phyloP scores from a whole-genome alignment of 2,329 filamentous ascomycete genomes.

The Trichophyton mentagrophytes region DNA sequence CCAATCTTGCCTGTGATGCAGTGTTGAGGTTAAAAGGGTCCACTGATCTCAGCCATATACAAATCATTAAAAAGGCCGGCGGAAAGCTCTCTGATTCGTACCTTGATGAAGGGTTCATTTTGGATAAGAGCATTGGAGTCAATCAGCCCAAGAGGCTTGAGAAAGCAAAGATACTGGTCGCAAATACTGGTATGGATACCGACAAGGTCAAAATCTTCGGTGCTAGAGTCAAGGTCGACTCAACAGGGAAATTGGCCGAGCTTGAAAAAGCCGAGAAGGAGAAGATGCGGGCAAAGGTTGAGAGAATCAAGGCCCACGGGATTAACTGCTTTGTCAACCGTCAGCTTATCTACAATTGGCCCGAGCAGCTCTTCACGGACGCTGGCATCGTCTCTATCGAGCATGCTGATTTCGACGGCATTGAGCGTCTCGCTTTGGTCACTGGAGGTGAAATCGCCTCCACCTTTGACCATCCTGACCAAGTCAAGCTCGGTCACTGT shows the following conservation, averaged over 20 bases:
- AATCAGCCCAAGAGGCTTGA: conserved; percentile 96
- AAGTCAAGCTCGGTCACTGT: conserved; percentile 90
- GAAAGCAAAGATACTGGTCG: conserved; percentile 95
- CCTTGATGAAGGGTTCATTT: conserved; percentile 92
- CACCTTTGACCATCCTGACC: conserved; percentile 94
- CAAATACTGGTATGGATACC: conserved; percentile 98
- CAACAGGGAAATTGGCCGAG: conserved; percentile 93
- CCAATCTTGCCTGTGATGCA: conserved; percentile 78
- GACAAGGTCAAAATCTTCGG: conserved; percentile 99
- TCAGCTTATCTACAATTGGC: conserved; percentile 99
- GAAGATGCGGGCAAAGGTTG: conserved; percentile 99
- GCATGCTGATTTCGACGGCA: conserved; percentile 96
- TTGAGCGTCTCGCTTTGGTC: conserved; percentile 85
- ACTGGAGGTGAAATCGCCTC: conserved; percentile 95
- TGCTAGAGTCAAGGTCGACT: conserved; percentile 88
- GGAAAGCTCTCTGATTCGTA: conserved; percentile 97
- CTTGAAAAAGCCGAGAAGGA: conserved; percentile 96
- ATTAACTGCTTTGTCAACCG: conserved; percentile 99
- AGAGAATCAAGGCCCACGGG: conserved; percentile 95
- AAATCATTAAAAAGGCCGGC: conserved; percentile 98
- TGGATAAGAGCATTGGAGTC: conserved; percentile 98
- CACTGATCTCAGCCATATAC: conserved; percentile 90
- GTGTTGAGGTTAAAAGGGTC: conserved; percentile 81
- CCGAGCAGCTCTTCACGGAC: conserved; percentile 95
- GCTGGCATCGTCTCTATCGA: conserved; percentile 97